Conservation (phyloP, 2,329 filamentous ascomycete genomes). For the Peltaster fructicola region DNA sequence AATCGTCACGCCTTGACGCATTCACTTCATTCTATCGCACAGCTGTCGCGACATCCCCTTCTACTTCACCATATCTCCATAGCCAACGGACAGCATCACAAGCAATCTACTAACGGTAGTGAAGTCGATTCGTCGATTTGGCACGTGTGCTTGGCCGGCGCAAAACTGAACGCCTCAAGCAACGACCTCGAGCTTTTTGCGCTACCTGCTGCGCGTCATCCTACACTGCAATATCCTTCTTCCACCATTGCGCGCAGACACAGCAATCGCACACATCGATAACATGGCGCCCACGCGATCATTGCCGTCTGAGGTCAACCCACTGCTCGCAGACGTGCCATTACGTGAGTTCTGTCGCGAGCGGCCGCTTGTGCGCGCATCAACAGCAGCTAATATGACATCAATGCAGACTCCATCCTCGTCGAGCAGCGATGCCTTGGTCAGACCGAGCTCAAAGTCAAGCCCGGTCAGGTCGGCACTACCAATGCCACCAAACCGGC, state of each 20-base stretch:
- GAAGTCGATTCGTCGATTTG: not conserved
- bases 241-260: no score
- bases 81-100: not conserved
- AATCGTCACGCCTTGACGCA: no score
- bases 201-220: no score
- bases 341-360: no score
- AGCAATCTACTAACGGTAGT: no score
- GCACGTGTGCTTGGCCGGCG: slow-evolving; percentile 5
- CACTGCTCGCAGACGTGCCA: slow-evolving; percentile 3
- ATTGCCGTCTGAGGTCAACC: slow-evolving; percentile 7
- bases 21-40: slow-evolving; percentile 1
- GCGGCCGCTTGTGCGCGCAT: not conserved
- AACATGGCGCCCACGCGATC: slow-evolving; percentile 2
- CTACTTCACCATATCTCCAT: not conserved
- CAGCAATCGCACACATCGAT: no score
- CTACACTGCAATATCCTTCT: not conserved
- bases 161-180: slow-evolving; percentile 1
- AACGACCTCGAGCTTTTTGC: no score
- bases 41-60: slow-evolving; percentile 1
- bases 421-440: slow-evolving; percentile 74
- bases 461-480: slow-evolving; percentile 54
- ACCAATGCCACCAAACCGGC: slow-evolving; percentile 54
- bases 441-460: slow-evolving; percentile 76
- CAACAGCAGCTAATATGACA: not conserved
- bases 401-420: slow-evolving; percentile 34